phyloP scores from a whole-genome alignment of 192 early-diverging fungal species.

The Borealophlyctis nickersoniae region DNA sequence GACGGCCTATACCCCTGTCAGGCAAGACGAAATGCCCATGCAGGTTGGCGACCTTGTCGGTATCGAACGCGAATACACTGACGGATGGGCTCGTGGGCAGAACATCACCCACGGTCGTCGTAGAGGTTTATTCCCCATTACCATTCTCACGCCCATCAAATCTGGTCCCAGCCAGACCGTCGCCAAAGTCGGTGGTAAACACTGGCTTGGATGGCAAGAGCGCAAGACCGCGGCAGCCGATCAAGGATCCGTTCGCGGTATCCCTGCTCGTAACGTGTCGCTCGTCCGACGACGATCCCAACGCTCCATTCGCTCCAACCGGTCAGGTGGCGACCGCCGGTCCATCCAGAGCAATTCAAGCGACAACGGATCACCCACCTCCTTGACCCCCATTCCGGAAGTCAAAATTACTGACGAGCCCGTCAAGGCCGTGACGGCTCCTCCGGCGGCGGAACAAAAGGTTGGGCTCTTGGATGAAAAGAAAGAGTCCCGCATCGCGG shows the following conservation, averaged over 20 bases:
- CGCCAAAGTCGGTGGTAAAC: slow-evolving; percentile 12
- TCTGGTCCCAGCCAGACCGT: slow-evolving; percentile 48
- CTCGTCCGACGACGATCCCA: background rate
- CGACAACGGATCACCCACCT: background rate
- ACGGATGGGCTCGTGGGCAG: slow-evolving; percentile 55
- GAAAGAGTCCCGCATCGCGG: background rate
- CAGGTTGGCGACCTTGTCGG: slow-evolving; percentile 53
- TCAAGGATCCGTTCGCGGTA: background rate
- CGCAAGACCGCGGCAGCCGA: background rate
- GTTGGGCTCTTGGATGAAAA: background rate
- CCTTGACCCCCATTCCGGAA: background rate
- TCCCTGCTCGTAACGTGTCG: background rate
- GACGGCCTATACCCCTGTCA: slow-evolving; percentile 27
- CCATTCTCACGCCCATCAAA: slow-evolving; percentile 43
- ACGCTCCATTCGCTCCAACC: slow-evolving; percentile 1
- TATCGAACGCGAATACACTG: slow-evolving; percentile 48
- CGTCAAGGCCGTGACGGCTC: background rate
- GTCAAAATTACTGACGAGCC: background rate
- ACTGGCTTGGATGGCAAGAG: slow-evolving; percentile 12
- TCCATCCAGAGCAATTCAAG: background rate
- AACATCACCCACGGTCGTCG: slow-evolving; percentile 49
- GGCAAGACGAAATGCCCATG: slow-evolving; percentile 45
- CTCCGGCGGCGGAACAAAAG: background rate
- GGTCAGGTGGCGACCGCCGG: background rate
- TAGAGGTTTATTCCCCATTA: slow-evolving; percentile 50